Conservation (phyloP, 2,329 filamentous ascomycete genomes). For the Fusarium chlamydosporum region DNA sequence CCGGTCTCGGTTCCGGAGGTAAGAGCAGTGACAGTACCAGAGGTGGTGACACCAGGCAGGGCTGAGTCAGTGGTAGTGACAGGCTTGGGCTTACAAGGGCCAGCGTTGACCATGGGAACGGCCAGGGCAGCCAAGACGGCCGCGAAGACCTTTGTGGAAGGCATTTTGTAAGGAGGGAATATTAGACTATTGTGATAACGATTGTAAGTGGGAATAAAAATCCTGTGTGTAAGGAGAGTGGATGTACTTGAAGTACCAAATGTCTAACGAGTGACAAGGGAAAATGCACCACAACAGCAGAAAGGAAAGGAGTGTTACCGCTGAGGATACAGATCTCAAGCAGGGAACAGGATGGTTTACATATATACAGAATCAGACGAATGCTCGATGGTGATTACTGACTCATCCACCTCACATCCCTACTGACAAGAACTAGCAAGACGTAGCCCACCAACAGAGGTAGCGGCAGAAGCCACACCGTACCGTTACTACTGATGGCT, state of each 20-base stretch:
- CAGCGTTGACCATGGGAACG: slow-evolving; percentile 28
- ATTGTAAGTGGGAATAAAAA: slow-evolving; percentile 23
- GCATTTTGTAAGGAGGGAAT: slow-evolving; percentile 15
- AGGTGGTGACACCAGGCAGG: slow-evolving; percentile 21
- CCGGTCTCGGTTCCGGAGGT: slow-evolving; percentile 26
- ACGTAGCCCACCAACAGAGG: slow-evolving; percentile 1
- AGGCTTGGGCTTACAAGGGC: slow-evolving; percentile 39
- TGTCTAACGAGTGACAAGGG: slow-evolving; percentile 38
- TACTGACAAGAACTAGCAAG: slow-evolving; percentile 11
- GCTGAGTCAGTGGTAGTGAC: slow-evolving; percentile 28
- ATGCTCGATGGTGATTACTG: slow-evolving; percentile 18
- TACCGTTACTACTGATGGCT: slow-evolving; percentile 6
- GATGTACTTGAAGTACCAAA: slow-evolving; percentile 24
- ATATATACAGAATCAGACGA: slow-evolving; percentile 22
- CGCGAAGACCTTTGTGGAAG: slow-evolving; percentile 42
- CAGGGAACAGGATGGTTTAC: neutral
- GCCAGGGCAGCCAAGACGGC: slow-evolving; percentile 41
- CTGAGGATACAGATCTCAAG: slow-evolving; percentile 4
- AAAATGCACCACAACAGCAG: slow-evolving; percentile 33
- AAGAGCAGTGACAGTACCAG: slow-evolving; percentile 22
- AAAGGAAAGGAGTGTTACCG: slow-evolving; percentile 38
- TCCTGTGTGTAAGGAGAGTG: slow-evolving; percentile 21
- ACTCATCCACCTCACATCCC: slow-evolving; percentile 16
- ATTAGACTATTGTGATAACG: slow-evolving; percentile 33
- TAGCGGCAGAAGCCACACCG: slow-evolving; percentile 3